Evolutionary conservation across 1,284 basidiomycete genomes (phyloP).

Genomic region (Trametes pubescens): DNA sequence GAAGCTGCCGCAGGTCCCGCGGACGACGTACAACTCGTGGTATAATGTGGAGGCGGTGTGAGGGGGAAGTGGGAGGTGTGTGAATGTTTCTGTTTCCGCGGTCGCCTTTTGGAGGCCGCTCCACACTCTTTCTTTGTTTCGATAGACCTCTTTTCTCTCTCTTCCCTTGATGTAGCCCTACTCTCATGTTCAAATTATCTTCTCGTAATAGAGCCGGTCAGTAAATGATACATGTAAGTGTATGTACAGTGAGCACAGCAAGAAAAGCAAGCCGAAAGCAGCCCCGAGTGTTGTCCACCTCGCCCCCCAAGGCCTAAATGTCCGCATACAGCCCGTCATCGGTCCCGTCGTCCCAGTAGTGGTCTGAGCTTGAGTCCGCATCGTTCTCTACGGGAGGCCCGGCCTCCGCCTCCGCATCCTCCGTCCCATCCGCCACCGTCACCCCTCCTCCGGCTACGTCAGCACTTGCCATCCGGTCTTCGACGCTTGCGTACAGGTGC

Average conservation of each 20-base stretch:
- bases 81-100: not conserved
- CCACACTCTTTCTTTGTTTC: constrained; percentile 14
- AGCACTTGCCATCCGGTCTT: not conserved
- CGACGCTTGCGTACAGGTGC: constrained; percentile 11
- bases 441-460: not conserved
- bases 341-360: constrained; percentile 11
- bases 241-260: not conserved
- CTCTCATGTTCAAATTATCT: not conserved
- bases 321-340: constrained; percentile 13
- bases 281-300: no score
- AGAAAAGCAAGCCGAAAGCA: not conserved
- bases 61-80: not conserved
- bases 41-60: constrained; percentile 24
- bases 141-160: not conserved
- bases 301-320: no score
- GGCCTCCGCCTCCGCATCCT: constrained; percentile 12
- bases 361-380: constrained; percentile 18
- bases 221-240: not conserved
- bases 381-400: constrained; percentile 20
- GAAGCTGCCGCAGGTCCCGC: constrained; percentile 4
- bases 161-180: constrained; percentile 18
- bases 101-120: not conserved
- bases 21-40: constrained; percentile 32
- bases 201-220: constrained; percentile 6
- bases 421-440: not conserved